Percentiles rank a stretch among this genome's conserved stretches.
These are phyloP conservation scores for Nigrospora sphaerica DNA, from an alignment of 2,329 filamentous ascomycete genomes.

Conservation along the genomic window DNA sequence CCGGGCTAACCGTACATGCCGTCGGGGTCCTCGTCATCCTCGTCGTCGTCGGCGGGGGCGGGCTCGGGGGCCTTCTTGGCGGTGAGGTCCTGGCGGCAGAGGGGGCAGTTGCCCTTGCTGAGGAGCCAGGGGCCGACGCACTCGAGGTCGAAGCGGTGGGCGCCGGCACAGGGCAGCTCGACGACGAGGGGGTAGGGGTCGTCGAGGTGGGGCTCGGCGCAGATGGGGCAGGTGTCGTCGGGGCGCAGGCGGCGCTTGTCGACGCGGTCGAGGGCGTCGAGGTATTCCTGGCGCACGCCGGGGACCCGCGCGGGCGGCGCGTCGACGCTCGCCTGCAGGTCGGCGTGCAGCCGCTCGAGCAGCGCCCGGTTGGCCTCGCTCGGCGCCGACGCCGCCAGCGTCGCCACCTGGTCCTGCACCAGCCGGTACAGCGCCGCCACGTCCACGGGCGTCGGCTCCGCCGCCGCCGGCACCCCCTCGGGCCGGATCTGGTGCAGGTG, in stretches of 20 bases:
- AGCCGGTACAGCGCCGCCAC: conserved; percentile 50
- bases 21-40: conserved; percentile 45
- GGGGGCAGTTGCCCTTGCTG: conserved; percentile 57
- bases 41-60: conserved; percentile 39
- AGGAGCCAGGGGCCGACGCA: conserved; percentile 60
- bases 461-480: conserved; percentile 11
- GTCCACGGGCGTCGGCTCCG: conserved; percentile 54
- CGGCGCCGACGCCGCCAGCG: conserved; percentile 41
- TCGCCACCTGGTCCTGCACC: conserved; percentile 51
- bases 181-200: conserved; percentile 58
- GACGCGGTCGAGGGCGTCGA: conserved; percentile 54
- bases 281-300: conserved; percentile 52
- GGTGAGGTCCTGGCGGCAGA: conserved; percentile 54
- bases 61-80: conserved; percentile 40
- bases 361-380: conserved; percentile 39
- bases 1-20: conserved; percentile 34
- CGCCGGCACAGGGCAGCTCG: conserved; percentile 52
- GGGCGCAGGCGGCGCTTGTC: conserved; percentile 37
- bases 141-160: conserved; percentile 58
- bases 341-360: conserved; percentile 39
- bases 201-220: conserved; percentile 53
- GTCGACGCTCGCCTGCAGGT: conserved; percentile 43
- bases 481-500: conserved; percentile 1
- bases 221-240: conserved; percentile 55
- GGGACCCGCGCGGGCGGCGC: conserved; percentile 42